Base-by-base conservation (phyloP, 495 filamentous ascomycete genomes). In the Entonaema liquescens region DNA sequence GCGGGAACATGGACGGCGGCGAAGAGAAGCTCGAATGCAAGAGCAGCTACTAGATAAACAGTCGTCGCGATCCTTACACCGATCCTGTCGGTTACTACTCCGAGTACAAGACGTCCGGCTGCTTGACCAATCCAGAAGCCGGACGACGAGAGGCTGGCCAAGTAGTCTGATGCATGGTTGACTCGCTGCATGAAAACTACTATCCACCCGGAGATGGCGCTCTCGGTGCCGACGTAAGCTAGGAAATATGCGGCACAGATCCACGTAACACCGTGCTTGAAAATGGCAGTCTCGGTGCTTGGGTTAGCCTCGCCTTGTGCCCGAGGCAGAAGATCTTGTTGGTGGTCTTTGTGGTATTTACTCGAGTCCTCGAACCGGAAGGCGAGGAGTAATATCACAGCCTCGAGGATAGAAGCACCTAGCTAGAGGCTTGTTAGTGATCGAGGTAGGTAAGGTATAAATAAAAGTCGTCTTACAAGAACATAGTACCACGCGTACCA, bases 71-170 rank as follows among this genome's bases (percentile, higher is more conserved):
- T 47, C 59, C 86, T 87, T 70, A 92, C 90, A 21, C 90, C 91
- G 36, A 92, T 62, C 5, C 73, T 78, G 42, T 84, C 82, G 0
- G 89, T 89, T 0, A 86, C 79, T 38, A 87, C 84, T 1, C 84
- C 83, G 38, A 93, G 82, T 1, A 85, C 59, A 63, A 93, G 85
- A 2, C 91, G 83, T 1, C 91, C 91, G 5, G 87, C 57, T 1
- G 89, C 90, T 26, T 92, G 85, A 36, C 90, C 90, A 9, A 82
- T 87, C 91, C 90, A 92, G 78, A 93, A 93, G 6, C 89, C 90
- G 1, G 88, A 83, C 17, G 88, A 90, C 7, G 92, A 90, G 60
- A 92, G 89, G 26, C 91, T 90, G 11, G 91, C 88, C 3, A 79
- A 80, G n/a, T 83, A 83, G 0, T 87, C 85, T 49, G 87, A 80